Base-by-base conservation (phyloP, 768 basidiomycete genomes). In the Tylopilus cervinicoccineus region DNA sequence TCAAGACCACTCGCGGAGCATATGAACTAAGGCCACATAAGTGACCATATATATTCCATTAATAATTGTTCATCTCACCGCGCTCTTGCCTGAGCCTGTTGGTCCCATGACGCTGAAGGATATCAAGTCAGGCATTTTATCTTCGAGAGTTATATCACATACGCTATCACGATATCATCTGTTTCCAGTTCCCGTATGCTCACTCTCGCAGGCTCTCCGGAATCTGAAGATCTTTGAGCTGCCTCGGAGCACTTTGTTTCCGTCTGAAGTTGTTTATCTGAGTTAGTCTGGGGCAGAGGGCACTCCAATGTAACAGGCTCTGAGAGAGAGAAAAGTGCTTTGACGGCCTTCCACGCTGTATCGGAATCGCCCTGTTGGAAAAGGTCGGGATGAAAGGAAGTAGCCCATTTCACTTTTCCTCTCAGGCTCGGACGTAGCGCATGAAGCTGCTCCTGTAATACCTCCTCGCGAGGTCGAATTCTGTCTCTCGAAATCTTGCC, bases 11-110 rank as follows among this genome's bases (percentile, higher is more conserved):
- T 52, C 3, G 45, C 52, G 3, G 24, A 28, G 37, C n/a, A 5
- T 45, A 59, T 50, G 24, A 59, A 43, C 58, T 59, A 16, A 33
- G 3, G 20, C n/a, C 0, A 14, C 29, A 26, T 48, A 38, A 55
- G 27, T 37, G 22, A 28, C 19, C n/a, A n/a, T n/a, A n/a, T 6
- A 27, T 23, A 13, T 28, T 10, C 5, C 11, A 42, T 5, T 14
- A 9, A 4, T 22, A n/a, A 13, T 4, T 32, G 2, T 20, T 24
- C 5, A 13, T 46, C 51, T 48, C 20, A 56, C 52, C 45, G 52
- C 41, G 33, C 49, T 51, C 38, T 53, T 49, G 12, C 51, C 51
- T 17, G 47, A 24, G 5, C 51, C 52, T 11, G 55, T 60, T 7
- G 58, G 54, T 1, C 55, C 57, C n/a, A n/a, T n/a, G n/a, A n/a